Evolutionary conservation across 139 green algal species (phyloP).

Genomic region (Chlorella vulgaris): DNA sequence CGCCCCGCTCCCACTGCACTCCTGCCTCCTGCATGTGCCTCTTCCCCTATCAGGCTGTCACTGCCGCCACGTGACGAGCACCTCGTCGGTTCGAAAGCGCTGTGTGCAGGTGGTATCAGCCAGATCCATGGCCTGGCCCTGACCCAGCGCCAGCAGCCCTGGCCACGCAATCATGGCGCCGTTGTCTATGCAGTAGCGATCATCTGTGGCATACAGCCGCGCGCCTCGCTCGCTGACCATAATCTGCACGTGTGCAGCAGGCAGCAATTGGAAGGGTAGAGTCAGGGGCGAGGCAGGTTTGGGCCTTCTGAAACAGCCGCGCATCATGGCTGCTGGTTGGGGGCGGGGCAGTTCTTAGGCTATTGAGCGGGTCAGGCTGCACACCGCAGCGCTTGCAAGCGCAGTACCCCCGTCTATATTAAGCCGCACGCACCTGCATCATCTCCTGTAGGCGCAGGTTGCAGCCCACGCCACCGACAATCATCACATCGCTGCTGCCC

Average conservation of each 20-base stretch:
- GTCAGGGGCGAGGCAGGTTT: no score
- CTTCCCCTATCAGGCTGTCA: neutral
- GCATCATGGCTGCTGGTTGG: no score
- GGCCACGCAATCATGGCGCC: conserved; percentile 96
- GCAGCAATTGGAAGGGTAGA: neutral
- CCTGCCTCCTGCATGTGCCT: neutral
- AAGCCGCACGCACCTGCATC: conserved; percentile 76
- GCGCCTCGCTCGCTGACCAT: conserved; percentile 76
- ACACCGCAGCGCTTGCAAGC: no score
- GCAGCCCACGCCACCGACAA: conserved; percentile 93
- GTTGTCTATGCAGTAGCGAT: conserved; percentile 94
- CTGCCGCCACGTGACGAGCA: conserved; percentile 77
- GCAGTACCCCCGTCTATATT: no score
- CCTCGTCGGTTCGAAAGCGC: conserved; percentile 88
- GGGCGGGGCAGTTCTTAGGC: no score
- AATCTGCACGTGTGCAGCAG: neutral
- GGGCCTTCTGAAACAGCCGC: no score
- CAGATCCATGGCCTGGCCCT: conserved; percentile 59
- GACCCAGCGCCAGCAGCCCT: conserved; percentile 74
- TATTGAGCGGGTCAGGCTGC: no score
- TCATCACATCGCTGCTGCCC: conserved; percentile 78
- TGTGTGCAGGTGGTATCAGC: conserved; percentile 81
- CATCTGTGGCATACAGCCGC: conserved; percentile 70
- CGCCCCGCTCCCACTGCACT: no score
- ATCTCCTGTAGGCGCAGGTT: conserved; percentile 90